phyloP scores from a whole-genome alignment of 2,329 filamentous ascomycete species.

The Trichoderma sp. region DNA sequence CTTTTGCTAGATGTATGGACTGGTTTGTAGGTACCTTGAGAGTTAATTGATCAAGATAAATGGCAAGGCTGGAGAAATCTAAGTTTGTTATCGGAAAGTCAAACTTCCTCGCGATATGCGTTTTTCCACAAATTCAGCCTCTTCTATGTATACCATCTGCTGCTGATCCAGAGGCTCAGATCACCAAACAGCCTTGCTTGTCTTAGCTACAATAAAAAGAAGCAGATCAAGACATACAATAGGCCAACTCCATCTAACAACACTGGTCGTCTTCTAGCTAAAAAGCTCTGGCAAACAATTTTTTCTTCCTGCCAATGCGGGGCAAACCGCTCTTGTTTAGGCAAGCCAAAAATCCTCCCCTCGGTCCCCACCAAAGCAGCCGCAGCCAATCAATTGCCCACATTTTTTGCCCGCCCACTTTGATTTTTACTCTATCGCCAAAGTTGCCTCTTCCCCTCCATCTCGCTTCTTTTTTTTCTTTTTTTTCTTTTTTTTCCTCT shows the following conservation, averaged over 20 bases:
- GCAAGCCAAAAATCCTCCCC: constrained; percentile 7
- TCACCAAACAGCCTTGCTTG: background rate
- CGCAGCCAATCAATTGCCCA: background rate
- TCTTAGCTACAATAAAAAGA: background rate
- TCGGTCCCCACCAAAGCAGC: constrained; percentile 15
- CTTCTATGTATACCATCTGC: too few species aligned
- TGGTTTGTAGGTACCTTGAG: background rate
- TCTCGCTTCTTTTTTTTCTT: background rate
- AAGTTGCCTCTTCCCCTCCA: background rate
- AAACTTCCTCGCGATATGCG: background rate
- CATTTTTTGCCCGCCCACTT: background rate
- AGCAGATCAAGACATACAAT: background rate
- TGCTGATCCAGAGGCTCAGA: background rate
- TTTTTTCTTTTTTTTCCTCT: background rate
- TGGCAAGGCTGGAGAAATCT: background rate
- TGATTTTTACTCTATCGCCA: constrained; percentile 23
- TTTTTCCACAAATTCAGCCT: background rate
- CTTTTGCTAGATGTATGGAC: too few species aligned
- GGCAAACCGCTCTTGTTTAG: background rate
- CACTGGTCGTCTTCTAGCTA: background rate
- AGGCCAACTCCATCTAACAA: too few species aligned
- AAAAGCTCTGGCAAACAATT: background rate
- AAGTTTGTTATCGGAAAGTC: background rate
- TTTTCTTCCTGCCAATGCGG: constrained; percentile 18
- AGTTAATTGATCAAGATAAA: background rate